Conservation (phyloP, 768 basidiomycete genomes). For the Collybiopsis confluens region DNA sequence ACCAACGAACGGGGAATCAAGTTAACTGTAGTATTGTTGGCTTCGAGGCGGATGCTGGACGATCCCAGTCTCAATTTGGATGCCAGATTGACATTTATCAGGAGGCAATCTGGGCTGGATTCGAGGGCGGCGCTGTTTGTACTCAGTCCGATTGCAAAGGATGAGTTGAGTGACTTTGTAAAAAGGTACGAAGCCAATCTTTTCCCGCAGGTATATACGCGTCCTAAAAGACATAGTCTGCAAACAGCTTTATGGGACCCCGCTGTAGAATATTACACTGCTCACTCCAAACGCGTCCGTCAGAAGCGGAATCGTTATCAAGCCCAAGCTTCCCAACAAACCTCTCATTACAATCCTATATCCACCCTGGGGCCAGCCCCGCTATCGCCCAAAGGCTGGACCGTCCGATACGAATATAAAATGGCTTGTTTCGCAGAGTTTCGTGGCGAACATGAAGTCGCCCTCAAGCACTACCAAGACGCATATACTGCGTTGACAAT, state of each 20-base stretch:
- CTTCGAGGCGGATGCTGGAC: conserved; percentile 87
- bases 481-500: conserved; percentile 8
- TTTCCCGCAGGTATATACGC: not conserved
- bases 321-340: conserved; percentile 37
- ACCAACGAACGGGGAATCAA: conserved; percentile 88
- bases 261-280: conserved; percentile 88
- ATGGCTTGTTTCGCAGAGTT: conserved; percentile 97
- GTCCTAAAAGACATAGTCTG: conserved; percentile 42
- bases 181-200: conserved; percentile 46
- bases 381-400: conserved; percentile 75
- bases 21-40: conserved; percentile 89
- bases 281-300: conserved; percentile 88
- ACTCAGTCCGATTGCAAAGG: conserved; percentile 83
- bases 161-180: conserved; percentile 87
- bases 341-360: not conserved
- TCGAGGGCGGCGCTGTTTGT: conserved; percentile 92
- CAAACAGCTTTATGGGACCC: conserved; percentile 87
- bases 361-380: not conserved
- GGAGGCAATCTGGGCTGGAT: conserved; percentile 85
- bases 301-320: conserved; percentile 86
- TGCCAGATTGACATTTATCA: conserved; percentile 76
- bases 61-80: conserved; percentile 40
- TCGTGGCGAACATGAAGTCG: conserved; percentile 86
- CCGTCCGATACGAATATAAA: conserved; percentile 95
- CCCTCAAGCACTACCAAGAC: conserved; percentile 66